These are phyloP conservation scores for Hemileccinum rubropunctum DNA, from an alignment of 768 basidiomycete species.

Conservation along the genomic window DNA sequence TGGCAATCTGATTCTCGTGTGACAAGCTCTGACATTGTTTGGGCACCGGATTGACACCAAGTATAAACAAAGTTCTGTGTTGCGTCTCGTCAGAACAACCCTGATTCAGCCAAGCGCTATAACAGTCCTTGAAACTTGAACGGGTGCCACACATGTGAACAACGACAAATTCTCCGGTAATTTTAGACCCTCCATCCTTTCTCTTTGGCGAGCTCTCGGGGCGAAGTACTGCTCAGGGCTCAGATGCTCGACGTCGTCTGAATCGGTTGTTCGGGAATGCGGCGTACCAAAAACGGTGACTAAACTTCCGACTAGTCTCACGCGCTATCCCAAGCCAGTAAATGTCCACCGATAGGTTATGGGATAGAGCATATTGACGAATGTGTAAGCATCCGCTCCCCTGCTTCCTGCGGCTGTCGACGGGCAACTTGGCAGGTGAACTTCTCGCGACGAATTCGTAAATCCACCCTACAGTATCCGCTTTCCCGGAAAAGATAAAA, in stretches of 20 bases:
- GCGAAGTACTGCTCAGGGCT: not conserved
- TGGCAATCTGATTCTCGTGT: too few relatives aligned
- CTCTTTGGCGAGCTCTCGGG: not conserved
- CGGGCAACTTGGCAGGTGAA: too few relatives aligned
- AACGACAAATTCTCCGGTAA: not conserved
- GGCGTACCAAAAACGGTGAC: conserved; percentile 1
- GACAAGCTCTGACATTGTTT: not conserved
- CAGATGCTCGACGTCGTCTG: not conserved
- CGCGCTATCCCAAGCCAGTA: not conserved
- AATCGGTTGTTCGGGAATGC: not conserved
- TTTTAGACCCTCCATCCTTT: too few relatives aligned
- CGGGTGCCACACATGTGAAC: not conserved
- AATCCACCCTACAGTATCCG: not conserved
- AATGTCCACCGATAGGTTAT: not conserved
- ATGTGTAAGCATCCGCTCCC: conserved; percentile 6
- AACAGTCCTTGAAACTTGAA: too few relatives aligned
- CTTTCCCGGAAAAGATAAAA: conserved; percentile 10
- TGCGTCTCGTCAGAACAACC: too few relatives aligned
- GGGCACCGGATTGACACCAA: not conserved
- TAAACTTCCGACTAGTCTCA: not conserved
- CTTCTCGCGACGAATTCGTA: not conserved
- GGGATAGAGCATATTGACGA: not conserved
- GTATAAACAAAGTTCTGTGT: too few relatives aligned
- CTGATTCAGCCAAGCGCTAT: too few relatives aligned
- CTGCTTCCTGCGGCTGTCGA: not conserved